Base-by-base conservation (phyloP, 805 yeast genomes). In the Wickerhamomyces ciferrii region DNA sequence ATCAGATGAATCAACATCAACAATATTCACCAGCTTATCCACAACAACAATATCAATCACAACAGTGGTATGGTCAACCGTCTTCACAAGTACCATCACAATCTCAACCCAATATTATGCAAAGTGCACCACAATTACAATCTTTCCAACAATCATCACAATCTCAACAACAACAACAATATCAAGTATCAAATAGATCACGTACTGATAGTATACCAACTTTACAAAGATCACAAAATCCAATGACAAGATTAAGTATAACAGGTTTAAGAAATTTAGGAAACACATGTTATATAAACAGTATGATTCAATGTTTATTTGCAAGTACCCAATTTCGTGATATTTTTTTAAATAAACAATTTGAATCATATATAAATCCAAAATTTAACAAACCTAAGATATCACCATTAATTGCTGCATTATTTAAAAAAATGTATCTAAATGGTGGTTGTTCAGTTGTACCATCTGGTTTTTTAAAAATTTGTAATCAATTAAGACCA, bases 251-350 rank as follows among this genome's bases (percentile, higher is more conserved):
- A 10, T 60, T 71, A 43, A 69, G 78, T 2, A 70, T 81, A 15
- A 81, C 86, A 45, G 87, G 91, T 0, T 62, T 86, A 43, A 67
- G 76, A 49, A 86, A 86, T 57, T 68, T 77, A 63, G 89, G 90
- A 0, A 82, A 83, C 38, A 83, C 91, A 0, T 86, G 95, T 55
- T 86, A 86, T 58, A 80, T 86, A 47, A 86, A 86, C 57, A 78
- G 85, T 58, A 81, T 86, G 69, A 59, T 86, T 13, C 95, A 86
- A 60, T 75, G 88, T 50, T 59, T 86, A 7, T 83, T 83, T 62
- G 84, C 81, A 2, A 61, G 83, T 0, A 53, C 64, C 0, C 56
- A 59, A 21, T 79, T 86, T 53, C 68, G 81, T 45, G 60, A 66
- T 4, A 59, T 84, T 15, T 78, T 84, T 50, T 49, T 68, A 13